phyloP scores from a whole-genome alignment of 768 basidiomycete species.

The Lentinula boryana region DNA sequence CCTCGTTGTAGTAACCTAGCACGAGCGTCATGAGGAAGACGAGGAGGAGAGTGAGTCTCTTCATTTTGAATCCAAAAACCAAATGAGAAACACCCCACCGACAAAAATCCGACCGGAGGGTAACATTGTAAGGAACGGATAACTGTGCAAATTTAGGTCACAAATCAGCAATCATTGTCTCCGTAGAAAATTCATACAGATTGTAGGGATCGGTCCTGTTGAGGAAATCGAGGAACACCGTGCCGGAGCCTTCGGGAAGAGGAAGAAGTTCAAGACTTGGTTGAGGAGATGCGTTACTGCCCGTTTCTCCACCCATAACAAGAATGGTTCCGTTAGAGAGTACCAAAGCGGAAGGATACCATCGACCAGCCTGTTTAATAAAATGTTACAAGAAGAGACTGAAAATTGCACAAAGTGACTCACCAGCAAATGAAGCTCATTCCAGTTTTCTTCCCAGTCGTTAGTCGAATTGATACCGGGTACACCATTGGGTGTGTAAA shows the following conservation, averaged over 20 bases:
- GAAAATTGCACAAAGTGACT: constrained; percentile 5
- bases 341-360: constrained; percentile 68
- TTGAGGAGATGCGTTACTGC: constrained; percentile 59
- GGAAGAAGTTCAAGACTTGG: constrained; percentile 73
- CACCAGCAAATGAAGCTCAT: constrained; percentile 57
- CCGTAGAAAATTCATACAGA: constrained; percentile 34
- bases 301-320: constrained; percentile 70
- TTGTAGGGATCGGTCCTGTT: constrained; percentile 73
- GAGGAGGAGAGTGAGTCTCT: background rate
- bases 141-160: background rate
- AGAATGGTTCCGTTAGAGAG: constrained; percentile 71
- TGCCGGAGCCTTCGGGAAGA: constrained; percentile 56
- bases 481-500: constrained; percentile 65
- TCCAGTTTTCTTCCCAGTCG: constrained; percentile 73
- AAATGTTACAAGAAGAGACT: background rate
- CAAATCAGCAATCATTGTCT: background rate
- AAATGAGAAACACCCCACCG: constrained; percentile 33
- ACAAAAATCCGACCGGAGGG: constrained; percentile 68
- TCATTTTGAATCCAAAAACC: background rate
- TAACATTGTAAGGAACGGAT: constrained; percentile 64
- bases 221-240: constrained; percentile 59
- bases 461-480: constrained; percentile 67
- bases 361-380: constrained; percentile 47
- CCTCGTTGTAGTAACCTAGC: constrained; percentile 75
- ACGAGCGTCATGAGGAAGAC: background rate